Evolutionary conservation across 768 basidiomycete species (phyloP), one percentile per base, ranked within the genome.

Genomic region (Lactarius hengduanensis): DNA sequence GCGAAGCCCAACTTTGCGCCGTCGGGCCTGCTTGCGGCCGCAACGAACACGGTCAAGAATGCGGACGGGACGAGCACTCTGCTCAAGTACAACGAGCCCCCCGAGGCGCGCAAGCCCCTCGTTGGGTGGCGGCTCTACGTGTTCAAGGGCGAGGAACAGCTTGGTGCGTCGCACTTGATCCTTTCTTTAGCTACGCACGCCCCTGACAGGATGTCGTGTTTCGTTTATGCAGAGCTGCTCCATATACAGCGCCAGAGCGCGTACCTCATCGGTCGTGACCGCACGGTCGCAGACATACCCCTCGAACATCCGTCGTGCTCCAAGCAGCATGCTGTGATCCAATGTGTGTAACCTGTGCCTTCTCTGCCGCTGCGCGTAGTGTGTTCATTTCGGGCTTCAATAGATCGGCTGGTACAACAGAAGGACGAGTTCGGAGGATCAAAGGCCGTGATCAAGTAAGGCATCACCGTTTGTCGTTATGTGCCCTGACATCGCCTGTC

Each of bases 1-100:
- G 79, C 85, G 6, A 94, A 96, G 78, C 96, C 97, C 11, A 96
- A 97, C 74, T 98, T 96, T 75, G 84, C 79, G 18, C 83, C 84
- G 5, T 97, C 94, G 22, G 97, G 97, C 15, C 81, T 96, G 8
- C 84, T 99, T 43, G 97, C 96, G 0, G 96, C 96, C 4, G 97
- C 92, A 73, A 98, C 97, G 2, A 98, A 99, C 74, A 94, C 92
- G 1, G 88, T 96, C 53, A 84, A 85, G 70, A 82, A 86, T 38
- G 78, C 80, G 8, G 88, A 92, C 73, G 93, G 91, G n/a, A 85
- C 85, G 59, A 87, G 80, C 71, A 89, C 90, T 7, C 86, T 97
- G 54, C 80, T 99, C 69, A 99, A 98, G 77, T 99, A 99, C 76
- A 96, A 98, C 69, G 97, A 99, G 76, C 97, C 97, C 18, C 95